Percentiles rank a stretch among this genome's conserved stretches.
Conservation (phyloP, 2,329 filamentous ascomycete species). For the Venturia carpophila region DNA sequence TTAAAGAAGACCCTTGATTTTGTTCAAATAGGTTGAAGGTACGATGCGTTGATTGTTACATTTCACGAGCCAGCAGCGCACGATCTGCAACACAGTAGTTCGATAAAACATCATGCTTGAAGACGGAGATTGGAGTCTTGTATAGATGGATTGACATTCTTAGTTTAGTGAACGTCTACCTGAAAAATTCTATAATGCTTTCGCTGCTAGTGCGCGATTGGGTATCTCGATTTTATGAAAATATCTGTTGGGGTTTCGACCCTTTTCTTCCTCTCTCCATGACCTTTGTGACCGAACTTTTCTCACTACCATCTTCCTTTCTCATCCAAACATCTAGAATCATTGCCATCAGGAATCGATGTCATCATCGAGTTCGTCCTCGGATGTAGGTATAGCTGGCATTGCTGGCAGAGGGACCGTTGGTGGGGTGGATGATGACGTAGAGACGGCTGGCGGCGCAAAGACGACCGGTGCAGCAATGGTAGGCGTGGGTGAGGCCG, state of each 20-base stretch:
- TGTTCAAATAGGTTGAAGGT: no score
- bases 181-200: background rate
- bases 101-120: background rate
- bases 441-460: background rate
- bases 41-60: no score
- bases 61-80: no score
- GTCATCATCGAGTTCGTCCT: background rate
- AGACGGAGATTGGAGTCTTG: background rate
- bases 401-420: background rate
- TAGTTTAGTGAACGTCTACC: background rate
- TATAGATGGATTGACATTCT: background rate
- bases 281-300: background rate
- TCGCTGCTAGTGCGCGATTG: background rate
- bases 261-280: slow-evolving; percentile 4
- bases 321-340: background rate
- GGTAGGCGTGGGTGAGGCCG: background rate
- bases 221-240: background rate
- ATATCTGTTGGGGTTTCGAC: background rate
- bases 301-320: background rate
- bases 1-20: no score
- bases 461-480: background rate
- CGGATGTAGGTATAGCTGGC: background rate
- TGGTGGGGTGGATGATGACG: background rate
- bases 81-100: no score
- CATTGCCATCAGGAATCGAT: background rate